Evolutionary conservation across 352 stramenopile genomes (phyloP), one percentile per base, ranked within the genome.

Genomic region (Peronospora belbahrii): DNA sequence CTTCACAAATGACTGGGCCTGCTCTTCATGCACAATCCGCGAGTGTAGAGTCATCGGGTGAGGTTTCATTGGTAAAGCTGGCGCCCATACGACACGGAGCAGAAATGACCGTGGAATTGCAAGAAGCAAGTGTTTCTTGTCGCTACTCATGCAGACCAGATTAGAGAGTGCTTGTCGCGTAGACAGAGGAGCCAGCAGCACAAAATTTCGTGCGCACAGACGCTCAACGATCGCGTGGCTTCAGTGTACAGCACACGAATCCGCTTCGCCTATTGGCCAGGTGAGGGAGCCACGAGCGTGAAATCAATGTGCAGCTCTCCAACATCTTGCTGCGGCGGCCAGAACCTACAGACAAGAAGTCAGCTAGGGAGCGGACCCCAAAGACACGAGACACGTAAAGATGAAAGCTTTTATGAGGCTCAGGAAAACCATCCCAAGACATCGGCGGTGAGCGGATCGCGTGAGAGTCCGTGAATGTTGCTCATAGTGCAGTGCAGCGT

Each of bases 1-100:
- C 5, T 42, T 11, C 0, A 51, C 23, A 8, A 22, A 22, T 10
- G 17, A 17, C 22, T 42, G 33, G 22, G 34, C 42, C 9, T 35
- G 42, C 6, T 42, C 17, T 23, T 24, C 32, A 6, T 33, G 6
- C 5, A 22, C 20, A 4, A 20, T 15, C 10, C 35, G 22, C 3
- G 20, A 50, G n/a, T 50, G 32, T 11, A 35, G 0, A 24, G 8
- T 42, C 32, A 50, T 33, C 10, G 32, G 32, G 17, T 50, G 30
- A 1, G 35, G 43, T 17, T 51, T 42, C 13, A 3, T 42, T 17
- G 43, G 43, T 15, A 24, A 22, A 19, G 17, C 10, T 13, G 33
- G 14, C 27, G 22, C 30, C 33, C 24, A 51, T 2, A 51, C 43
- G 3, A 42, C 19, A 15, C 23, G 8, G 2, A 42, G 23, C 2